Evolutionary conservation across 192 early-diverging fungal species (phyloP), one percentile per base, ranked within the genome.

Genomic region (Kickxella alabastrina): DNA sequence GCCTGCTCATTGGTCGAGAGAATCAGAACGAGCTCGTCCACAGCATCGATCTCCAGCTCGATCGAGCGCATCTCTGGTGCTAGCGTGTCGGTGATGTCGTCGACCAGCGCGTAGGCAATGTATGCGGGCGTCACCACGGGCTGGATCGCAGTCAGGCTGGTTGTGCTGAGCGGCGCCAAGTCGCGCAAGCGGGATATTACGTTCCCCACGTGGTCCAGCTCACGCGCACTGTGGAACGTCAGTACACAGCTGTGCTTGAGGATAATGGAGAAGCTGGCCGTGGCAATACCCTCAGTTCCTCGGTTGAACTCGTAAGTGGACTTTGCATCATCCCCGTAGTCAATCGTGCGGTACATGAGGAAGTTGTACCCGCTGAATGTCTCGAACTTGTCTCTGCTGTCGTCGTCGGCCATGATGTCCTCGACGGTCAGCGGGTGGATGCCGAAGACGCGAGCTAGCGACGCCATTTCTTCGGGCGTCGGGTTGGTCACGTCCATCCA

Each of bases 311-410:
- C 68, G 25, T 71, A 71, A 37, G 54, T 59, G 24, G 68, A 71
- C 41, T 59, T 50, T 0, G 62, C 47, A 12, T 77, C 74, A 31
- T 79, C 80, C 47, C 82, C 82, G 51, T 81, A 66, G 57, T 87
- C 82, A 59, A 89, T 83, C 1, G 80, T 83, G 29, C 91, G 78
- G 54, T 95, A 93, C 37, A 84, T 82, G 7, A 97, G 79, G 63
- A 97, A 96, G 54, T 85, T 87, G 62, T 99, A 99, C 27, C 92
- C 78, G 6, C 52, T 47, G 56, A 85, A 89, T 0, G 77, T 67
- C 67, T 99, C 96, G 60, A 89, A 94, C 58, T 99, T 99, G 75
- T 99, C 96, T 8, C 93, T 77, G 14, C 85, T 83, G 32, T 95
- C 93, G 35, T 94, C 85, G 10, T 86, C 91, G 19, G 80, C 61